phyloP scores from a whole-genome alignment of 768 basidiomycete species.

The Psilocybe cyanescens region DNA sequence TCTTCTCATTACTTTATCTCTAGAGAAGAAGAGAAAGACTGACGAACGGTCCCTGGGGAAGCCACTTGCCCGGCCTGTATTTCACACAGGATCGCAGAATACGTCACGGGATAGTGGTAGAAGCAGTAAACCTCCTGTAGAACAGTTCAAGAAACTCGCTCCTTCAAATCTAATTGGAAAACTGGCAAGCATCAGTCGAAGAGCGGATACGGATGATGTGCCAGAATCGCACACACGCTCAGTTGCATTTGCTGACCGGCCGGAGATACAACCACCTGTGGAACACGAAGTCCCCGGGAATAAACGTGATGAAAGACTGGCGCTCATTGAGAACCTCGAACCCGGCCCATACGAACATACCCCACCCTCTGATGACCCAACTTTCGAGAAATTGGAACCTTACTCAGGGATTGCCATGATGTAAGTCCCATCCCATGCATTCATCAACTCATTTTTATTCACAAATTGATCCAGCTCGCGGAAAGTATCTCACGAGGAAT shows the following conservation, averaged over 20 bases:
- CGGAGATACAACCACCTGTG: conserved; percentile 15
- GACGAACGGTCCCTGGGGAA: conserved; percentile 26
- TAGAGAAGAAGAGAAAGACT: conserved; percentile 48
- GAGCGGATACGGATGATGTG: conserved; percentile 19
- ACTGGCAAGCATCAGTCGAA: conserved; percentile 41
- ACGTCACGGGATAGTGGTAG: background rate
- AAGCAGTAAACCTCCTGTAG: conserved; percentile 2
- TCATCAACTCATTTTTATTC: too few relatives aligned
- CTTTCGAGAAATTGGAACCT: conserved; percentile 83
- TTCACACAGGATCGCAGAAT: conserved; percentile 12
- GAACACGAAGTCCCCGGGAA: conserved; percentile 1
- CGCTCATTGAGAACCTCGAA: conserved; percentile 75
- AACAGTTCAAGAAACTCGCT: conserved; percentile 36
- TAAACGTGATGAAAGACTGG: conserved; percentile 63
- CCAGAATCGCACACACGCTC: conserved; percentile 22
- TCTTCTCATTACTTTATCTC: background rate
- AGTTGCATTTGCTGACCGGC: conserved; percentile 39
- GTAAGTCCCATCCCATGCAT: too few relatives aligned
- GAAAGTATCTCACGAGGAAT: conserved; percentile 67
- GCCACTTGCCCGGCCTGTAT: conserved; percentile 17
- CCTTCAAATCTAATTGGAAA: conserved; percentile 59
- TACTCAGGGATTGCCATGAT: conserved; percentile 85
- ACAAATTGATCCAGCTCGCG: too few relatives aligned
- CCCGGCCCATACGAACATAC: conserved; percentile 80
- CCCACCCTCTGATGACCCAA: conserved; percentile 71